These are phyloP conservation scores for Senna tora DNA, from an alignment of 306 rosid genomes.

Conservation along the genomic window DNA sequence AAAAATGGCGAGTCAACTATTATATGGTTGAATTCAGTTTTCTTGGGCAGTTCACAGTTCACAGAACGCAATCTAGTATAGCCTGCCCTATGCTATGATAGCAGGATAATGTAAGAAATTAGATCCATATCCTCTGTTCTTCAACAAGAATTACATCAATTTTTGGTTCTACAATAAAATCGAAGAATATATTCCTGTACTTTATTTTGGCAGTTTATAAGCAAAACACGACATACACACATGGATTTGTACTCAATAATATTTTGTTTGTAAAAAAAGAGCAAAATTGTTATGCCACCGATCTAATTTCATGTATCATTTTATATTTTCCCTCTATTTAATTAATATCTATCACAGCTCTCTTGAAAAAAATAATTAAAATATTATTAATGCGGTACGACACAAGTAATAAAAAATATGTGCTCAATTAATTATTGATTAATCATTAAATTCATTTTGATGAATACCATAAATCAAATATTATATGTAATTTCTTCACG, in stretches of 20 bases:
- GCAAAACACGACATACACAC: neutral
- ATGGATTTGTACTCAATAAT: neutral
- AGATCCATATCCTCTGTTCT: conserved; percentile 28
- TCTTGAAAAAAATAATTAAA: no score
- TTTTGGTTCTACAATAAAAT: neutral
- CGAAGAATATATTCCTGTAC: conserved; percentile 1
- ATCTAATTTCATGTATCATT: neutral
- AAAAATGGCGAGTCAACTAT: conserved; percentile 41
- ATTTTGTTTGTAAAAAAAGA: neutral
- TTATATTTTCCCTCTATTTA: no score
- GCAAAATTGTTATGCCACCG: neutral
- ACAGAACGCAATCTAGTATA: conserved; percentile 55
- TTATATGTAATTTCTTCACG: no score
- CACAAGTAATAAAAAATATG: no score
- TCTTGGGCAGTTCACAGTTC: conserved; percentile 58
- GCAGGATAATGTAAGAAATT: conserved; percentile 41
- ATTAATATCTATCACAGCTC: no score
- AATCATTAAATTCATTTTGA: no score
- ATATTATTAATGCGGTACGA: no score
- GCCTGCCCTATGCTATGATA: conserved; percentile 17
- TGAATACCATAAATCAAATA: no score
- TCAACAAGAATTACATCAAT: neutral
- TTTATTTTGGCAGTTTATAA: conserved; percentile 13
- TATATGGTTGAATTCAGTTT: conserved; percentile 47
- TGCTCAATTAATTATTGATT: no score